A percentile compares a stretch with the other conserved stretches of the same genome.
Conservation (phyloP, 495 filamentous ascomycete species). For the Hypoxylon subgilvum region DNA sequence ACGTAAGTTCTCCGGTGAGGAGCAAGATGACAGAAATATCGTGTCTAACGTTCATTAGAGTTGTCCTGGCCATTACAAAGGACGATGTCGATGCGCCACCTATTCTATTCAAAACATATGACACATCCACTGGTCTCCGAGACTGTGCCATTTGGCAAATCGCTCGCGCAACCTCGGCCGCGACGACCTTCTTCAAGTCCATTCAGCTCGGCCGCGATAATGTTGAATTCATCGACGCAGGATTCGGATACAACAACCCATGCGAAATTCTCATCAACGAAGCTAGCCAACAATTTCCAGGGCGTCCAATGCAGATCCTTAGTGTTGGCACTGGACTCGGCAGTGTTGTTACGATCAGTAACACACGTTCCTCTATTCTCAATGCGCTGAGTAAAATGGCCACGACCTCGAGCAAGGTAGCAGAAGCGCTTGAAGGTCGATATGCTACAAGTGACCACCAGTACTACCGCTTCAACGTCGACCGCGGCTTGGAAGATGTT, state of each 20-base stretch:
- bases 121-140: conserved; percentile 11
- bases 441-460: conserved; percentile 38
- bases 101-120: conserved; percentile 30
- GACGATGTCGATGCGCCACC: conserved; percentile 13
- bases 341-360: conserved; percentile 12
- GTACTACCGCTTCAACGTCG: conserved; percentile 55
- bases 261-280: conserved; percentile 34
- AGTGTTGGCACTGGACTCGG: conserved; percentile 41
- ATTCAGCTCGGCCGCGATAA: conserved; percentile 39
- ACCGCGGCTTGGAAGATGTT: conserved; percentile 50
- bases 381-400: conserved; percentile 32
- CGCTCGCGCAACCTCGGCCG: conserved; percentile 50
- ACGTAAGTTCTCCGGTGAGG: conserved; percentile 15
- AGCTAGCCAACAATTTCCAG: conserved; percentile 22
- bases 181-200: conserved; percentile 49
- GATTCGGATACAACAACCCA: conserved; percentile 43
- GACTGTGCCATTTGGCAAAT: conserved; percentile 49
- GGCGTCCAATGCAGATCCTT: conserved; percentile 23
- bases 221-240: conserved; percentile 40
- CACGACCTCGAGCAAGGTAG: conserved; percentile 24
- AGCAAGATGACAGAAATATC: neutral
- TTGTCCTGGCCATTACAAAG: conserved; percentile 27
- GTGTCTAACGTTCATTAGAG: conserved; percentile 10
- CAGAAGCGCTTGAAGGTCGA: conserved; percentile 6
- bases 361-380: conserved; percentile 19